Evolutionary conservation across 2,329 filamentous ascomycete genomes (phyloP).

Genomic region (Lasiodiplodia hormozganensis): DNA sequence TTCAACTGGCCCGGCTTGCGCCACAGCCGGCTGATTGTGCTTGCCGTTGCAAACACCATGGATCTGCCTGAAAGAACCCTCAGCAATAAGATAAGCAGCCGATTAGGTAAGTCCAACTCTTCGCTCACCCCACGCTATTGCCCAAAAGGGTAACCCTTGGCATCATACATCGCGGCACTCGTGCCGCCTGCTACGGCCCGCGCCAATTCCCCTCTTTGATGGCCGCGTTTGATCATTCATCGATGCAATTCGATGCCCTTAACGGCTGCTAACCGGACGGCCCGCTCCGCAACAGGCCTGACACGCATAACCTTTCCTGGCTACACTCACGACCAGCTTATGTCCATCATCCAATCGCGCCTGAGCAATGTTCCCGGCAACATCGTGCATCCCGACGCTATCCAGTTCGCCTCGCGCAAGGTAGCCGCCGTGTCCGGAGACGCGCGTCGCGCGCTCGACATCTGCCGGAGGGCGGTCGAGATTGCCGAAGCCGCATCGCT

Average conservation of each 20-base stretch:
- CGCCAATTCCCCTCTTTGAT: background rate
- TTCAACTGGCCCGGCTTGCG: slow-evolving; percentile 97
- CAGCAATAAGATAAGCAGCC: slow-evolving; percentile 97
- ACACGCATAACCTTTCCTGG: slow-evolving; percentile 97
- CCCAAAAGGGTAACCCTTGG: slow-evolving; percentile 15
- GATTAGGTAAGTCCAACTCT: slow-evolving; percentile 53
- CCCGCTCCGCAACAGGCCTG: slow-evolving; percentile 59
- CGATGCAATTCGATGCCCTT: background rate
- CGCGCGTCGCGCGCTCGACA: slow-evolving; percentile 88
- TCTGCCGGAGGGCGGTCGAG: slow-evolving; percentile 93
- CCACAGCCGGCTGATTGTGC: slow-evolving; percentile 91
- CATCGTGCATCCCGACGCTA: slow-evolving; percentile 89
- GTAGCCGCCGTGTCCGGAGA: slow-evolving; percentile 96
- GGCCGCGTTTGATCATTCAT: background rate
- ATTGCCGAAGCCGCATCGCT: slow-evolving; percentile 80
- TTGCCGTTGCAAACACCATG: slow-evolving; percentile 99
- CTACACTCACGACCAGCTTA: slow-evolving; percentile 95
- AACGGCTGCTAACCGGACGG: background rate
- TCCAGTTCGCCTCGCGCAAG: slow-evolving; percentile 96
- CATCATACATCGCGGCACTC: background rate
- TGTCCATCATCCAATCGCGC: slow-evolving; percentile 96
- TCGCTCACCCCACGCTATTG: slow-evolving; percentile 31
- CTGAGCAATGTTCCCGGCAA: slow-evolving; percentile 86
- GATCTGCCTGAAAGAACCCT: slow-evolving; percentile 94
- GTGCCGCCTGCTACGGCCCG: background rate